A percentile compares a stretch with the other conserved stretches of the same genome.
Conservation (phyloP, 352 stramenopile genomes). For the Hyaloperonospora arabidopsidis region DNA sequence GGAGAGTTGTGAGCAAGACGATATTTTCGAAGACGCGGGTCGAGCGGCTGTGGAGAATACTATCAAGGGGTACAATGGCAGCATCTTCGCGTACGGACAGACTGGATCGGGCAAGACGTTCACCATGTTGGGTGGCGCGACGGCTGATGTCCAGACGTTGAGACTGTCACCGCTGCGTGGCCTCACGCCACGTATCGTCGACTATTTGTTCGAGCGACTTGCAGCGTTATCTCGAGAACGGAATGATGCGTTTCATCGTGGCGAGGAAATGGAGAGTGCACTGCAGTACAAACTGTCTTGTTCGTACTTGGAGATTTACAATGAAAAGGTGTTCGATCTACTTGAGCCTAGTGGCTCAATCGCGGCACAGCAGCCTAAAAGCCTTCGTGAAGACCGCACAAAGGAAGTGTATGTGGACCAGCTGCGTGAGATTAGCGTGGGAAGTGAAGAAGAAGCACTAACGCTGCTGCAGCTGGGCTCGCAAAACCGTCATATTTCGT, state of each 20-base stretch:
- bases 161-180: constrained; percentile 47
- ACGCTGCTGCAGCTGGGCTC: constrained; percentile 67
- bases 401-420: constrained; percentile 79
- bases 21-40: constrained; percentile 74
- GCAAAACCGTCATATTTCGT: constrained; percentile 89
- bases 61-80: constrained; percentile 82
- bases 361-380: constrained; percentile 48
- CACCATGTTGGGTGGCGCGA: constrained; percentile 67
- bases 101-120: constrained; percentile 86
- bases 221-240: constrained; percentile 36
- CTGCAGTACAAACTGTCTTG: constrained; percentile 60
- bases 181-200: constrained; percentile 77
- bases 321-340: constrained; percentile 86
- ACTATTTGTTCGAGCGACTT: constrained; percentile 68
- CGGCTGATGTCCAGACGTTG: constrained; percentile 35
- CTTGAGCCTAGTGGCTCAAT: constrained; percentile 49
- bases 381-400: constrained; percentile 64
- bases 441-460: constrained; percentile 55
- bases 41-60: constrained; percentile 73
- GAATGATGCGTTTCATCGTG: constrained; percentile 27
- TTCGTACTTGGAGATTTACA: constrained; percentile 89
- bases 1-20: constrained; percentile 58
- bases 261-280: constrained; percentile 26
- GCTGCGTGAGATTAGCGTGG: constrained; percentile 57
- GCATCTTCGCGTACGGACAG: constrained; percentile 86